These are phyloP conservation scores for Prunus armeniaca DNA, from an alignment of 306 rosid genomes.

Conservation along the genomic window DNA sequence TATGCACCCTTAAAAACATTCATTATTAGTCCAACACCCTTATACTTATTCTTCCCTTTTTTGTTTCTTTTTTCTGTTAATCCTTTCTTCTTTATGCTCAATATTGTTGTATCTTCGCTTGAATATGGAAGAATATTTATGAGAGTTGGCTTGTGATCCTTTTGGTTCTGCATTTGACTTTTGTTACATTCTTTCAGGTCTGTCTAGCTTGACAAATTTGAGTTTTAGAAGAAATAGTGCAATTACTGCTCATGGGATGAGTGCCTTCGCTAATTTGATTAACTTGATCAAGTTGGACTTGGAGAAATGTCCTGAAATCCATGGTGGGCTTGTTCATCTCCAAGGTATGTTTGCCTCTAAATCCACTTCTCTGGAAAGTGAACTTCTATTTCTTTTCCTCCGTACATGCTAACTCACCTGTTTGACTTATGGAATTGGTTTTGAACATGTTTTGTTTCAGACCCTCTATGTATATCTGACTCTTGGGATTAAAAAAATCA, in stretches of 20 bases:
- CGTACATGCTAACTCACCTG: background rate
- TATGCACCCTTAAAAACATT: background rate
- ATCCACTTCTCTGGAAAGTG: constrained; percentile 4
- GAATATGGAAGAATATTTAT: background rate
- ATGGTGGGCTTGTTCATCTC: constrained; percentile 81
- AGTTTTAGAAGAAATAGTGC: constrained; percentile 81
- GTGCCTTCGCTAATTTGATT: constrained; percentile 52
- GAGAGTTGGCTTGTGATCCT: background rate
- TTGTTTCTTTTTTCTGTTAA: background rate
- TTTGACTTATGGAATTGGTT: background rate
- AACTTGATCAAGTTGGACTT: constrained; percentile 84
- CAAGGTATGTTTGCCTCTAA: constrained; percentile 49
- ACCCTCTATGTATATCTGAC: background rate
- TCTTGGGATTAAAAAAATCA: background rate
- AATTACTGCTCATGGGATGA: constrained; percentile 86
- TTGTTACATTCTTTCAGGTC: constrained; percentile 51
- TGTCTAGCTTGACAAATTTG: constrained; percentile 71
- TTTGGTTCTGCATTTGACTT: constrained; percentile 15
- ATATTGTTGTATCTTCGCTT: background rate
- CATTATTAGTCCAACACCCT: background rate
- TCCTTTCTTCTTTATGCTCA: background rate
- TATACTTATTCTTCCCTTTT: background rate
- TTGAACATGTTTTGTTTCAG: background rate
- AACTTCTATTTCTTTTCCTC: background rate
- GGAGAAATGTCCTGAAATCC: constrained; percentile 91